phyloP scores from a whole-genome alignment of 345 rosid genomes.

The Turritis glabra region DNA sequence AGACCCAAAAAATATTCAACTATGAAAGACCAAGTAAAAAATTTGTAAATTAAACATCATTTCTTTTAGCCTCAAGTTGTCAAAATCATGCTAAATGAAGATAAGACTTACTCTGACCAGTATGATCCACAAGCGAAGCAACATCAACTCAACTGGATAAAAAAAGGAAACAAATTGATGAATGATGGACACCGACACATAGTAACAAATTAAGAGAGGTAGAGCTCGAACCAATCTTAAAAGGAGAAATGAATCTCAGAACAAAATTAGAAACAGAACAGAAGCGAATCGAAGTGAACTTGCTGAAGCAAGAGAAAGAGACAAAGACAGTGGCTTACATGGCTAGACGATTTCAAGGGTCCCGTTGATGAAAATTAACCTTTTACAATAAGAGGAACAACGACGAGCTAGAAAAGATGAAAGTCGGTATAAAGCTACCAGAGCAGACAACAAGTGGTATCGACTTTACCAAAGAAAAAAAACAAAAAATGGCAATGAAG shows the following conservation, averaged over 20 bases:
- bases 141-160: background rate
- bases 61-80: background rate
- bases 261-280: slow-evolving; percentile 4
- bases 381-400: slow-evolving; percentile 12
- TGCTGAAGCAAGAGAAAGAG: slow-evolving; percentile 16
- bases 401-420: background rate
- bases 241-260: background rate
- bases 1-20: background rate
- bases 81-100: slow-evolving; percentile 11
- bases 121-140: slow-evolving; percentile 13
- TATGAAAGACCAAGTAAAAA: background rate
- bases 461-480: slow-evolving; percentile 15
- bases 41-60: background rate
- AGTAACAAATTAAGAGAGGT: background rate
- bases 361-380: slow-evolving; percentile 2
- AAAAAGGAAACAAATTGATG: background rate
- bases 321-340: slow-evolving; percentile 25
- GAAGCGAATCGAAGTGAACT: slow-evolving; percentile 1
- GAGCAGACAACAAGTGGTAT: slow-evolving; percentile 38
- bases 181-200: background rate
- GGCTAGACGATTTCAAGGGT: slow-evolving; percentile 4
- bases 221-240: background rate
- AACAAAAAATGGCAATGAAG: background rate
- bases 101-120: background rate
- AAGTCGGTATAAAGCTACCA: slow-evolving; percentile 8